phyloP scores from a whole-genome alignment of 768 basidiomycete genomes.

The Mycena alexandri region DNA sequence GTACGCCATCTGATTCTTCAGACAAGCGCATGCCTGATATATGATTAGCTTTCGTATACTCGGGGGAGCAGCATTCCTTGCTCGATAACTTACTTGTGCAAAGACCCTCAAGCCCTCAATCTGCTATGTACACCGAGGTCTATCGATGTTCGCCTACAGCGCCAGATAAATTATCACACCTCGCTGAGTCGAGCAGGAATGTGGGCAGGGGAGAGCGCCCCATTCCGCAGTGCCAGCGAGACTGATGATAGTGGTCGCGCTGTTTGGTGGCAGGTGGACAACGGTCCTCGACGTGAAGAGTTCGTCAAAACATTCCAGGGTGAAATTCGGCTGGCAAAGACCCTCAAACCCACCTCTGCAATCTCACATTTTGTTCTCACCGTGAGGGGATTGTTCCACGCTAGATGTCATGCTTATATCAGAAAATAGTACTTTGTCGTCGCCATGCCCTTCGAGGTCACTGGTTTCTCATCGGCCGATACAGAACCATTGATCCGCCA shows the following conservation, averaged over 20 bases:
- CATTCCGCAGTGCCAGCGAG: slow-evolving; percentile 30
- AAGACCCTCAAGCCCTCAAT: slow-evolving; percentile 55
- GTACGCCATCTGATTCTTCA: slow-evolving; percentile 44
- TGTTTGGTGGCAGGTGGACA: slow-evolving; percentile 62
- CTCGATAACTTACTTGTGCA: slow-evolving; percentile 54
- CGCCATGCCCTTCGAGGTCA: slow-evolving; percentile 57
- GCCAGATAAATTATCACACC: slow-evolving; percentile 53
- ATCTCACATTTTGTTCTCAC: slow-evolving; percentile 65
- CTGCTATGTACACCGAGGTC: slow-evolving; percentile 55
- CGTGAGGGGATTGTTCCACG: slow-evolving; percentile 47
- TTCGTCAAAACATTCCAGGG: slow-evolving; percentile 61
- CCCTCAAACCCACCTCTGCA: slow-evolving; percentile 62
- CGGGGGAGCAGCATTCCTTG: slow-evolving; percentile 64
- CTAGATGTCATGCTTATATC: background rate
- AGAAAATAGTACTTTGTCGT: slow-evolving; percentile 60
- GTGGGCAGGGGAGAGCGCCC: background rate
- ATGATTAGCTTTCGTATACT: slow-evolving; percentile 57
- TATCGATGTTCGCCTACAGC: slow-evolving; percentile 53
- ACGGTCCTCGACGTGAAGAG: slow-evolving; percentile 43
- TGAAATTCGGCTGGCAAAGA: slow-evolving; percentile 64
- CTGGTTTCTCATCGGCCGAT: slow-evolving; percentile 51
- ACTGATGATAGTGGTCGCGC: slow-evolving; percentile 58
- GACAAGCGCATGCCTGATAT: background rate
- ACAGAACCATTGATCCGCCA: slow-evolving; percentile 56
- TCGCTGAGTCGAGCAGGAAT: background rate